Evolutionary conservation across 2,329 filamentous ascomycete genomes (phyloP).

Genomic region (Colletotrichum chrysophilum): DNA sequence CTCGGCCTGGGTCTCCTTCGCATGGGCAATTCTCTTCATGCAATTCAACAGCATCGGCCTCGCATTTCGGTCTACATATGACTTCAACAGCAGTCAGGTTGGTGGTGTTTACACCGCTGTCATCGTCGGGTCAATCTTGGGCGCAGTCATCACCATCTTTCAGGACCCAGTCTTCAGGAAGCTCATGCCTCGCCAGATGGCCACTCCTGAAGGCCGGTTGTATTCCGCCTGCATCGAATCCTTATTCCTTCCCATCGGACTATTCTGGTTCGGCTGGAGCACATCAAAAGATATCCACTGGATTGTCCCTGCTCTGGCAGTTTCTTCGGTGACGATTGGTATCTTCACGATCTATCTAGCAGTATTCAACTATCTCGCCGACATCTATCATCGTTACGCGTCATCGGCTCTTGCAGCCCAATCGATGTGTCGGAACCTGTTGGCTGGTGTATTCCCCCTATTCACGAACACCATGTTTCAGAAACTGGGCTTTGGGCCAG

Average conservation of each 20-base stretch:
- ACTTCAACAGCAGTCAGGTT: conserved; percentile 63
- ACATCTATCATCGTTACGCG: conserved; percentile 70
- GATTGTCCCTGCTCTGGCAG: conserved; percentile 67
- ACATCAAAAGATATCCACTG: conserved; percentile 57
- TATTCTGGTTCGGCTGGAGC: conserved; percentile 76
- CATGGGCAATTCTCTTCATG: conserved; percentile 74
- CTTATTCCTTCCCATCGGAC: conserved; percentile 65
- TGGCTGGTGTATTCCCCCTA: conserved; percentile 69
- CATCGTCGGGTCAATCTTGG: conserved; percentile 46
- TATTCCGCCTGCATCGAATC: conserved; percentile 69
- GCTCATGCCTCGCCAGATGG: conserved; percentile 36
- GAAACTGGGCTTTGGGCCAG: conserved; percentile 61
- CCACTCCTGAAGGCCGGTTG: conserved; percentile 63
- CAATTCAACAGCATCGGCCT: conserved; percentile 63
- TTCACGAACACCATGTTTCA: conserved; percentile 54
- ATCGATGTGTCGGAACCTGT: conserved; percentile 69
- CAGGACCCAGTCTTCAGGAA: conserved; percentile 62
- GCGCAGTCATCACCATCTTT: conserved; percentile 58
- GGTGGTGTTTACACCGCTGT: conserved; percentile 65
- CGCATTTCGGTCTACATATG: conserved; percentile 66
- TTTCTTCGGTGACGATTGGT: conserved; percentile 68
- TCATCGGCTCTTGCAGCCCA: conserved; percentile 71
- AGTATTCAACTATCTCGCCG: conserved; percentile 73
- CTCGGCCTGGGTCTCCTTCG: conserved; percentile 73
- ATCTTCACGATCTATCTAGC: conserved; percentile 74